Evolutionary conservation across 768 basidiomycete species (phyloP).

Genomic region (Phanerochaete carnosa): DNA sequence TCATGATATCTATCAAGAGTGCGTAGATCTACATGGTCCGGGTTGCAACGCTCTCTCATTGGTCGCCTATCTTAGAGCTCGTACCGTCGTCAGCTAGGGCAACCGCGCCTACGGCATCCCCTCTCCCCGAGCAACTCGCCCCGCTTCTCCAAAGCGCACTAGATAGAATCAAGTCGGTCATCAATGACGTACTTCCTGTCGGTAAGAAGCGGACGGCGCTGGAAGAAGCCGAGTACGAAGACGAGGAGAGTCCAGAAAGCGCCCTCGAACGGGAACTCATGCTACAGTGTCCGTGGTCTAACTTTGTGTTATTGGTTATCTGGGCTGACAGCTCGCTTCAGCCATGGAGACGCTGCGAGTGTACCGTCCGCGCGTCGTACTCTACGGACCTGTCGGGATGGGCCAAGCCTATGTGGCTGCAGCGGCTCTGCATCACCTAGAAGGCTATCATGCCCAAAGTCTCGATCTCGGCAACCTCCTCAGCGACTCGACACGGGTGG

Average conservation of each 20-base stretch:
- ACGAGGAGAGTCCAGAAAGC: constrained; percentile 71
- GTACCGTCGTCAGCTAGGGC: constrained; percentile 95
- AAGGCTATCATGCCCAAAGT: constrained; percentile 94
- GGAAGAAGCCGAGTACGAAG: constrained; percentile 95
- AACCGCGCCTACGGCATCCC: constrained; percentile 78
- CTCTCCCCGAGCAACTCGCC: constrained; percentile 80
- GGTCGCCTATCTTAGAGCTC: constrained; percentile 53
- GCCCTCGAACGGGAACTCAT: constrained; percentile 86
- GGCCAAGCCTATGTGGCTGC: constrained; percentile 90
- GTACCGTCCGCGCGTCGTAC: constrained; percentile 82
- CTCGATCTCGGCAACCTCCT: constrained; percentile 87
- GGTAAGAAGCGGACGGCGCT: constrained; percentile 80
- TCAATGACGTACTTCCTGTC: constrained; percentile 75
- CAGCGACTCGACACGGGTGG: constrained; percentile 84
- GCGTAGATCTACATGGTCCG: constrained; percentile 26
- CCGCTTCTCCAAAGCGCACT: constrained; percentile 71
- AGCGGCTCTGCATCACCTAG: constrained; percentile 88
- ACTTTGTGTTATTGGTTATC: not conserved
- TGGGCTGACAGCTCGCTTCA: constrained; percentile 28
- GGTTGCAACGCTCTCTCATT: not conserved
- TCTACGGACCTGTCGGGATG: constrained; percentile 82
- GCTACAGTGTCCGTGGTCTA: constrained; percentile 64
- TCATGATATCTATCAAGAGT: constrained; percentile 98
- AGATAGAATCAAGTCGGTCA: constrained; percentile 65
- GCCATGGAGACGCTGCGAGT: constrained; percentile 91